phyloP scores from a whole-genome alignment of 495 filamentous ascomycete genomes.

The Darksidea phi region DNA sequence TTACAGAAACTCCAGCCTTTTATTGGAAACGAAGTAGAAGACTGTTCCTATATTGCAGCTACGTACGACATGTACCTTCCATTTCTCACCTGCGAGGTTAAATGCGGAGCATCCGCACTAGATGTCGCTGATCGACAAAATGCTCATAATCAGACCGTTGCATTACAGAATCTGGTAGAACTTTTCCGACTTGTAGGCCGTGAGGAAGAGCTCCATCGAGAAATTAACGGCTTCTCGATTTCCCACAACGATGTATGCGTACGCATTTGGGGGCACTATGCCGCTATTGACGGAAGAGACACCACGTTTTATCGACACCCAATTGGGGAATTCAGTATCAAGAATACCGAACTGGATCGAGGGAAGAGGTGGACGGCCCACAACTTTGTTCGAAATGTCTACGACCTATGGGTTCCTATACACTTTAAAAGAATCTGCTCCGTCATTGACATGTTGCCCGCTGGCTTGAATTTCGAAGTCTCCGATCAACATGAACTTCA shows the following conservation, averaged over 20 bases:
- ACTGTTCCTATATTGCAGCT: constrained; percentile 25
- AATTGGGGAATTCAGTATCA: constrained; percentile 39
- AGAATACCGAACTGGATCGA: constrained; percentile 35
- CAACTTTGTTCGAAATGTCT: constrained; percentile 13
- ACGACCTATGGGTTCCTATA: constrained; percentile 16
- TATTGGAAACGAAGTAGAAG: constrained; percentile 12
- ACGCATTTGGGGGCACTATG: constrained; percentile 37
- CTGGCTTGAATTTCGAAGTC: constrained; percentile 18
- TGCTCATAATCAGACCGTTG: constrained; percentile 43
- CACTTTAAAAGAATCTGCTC: constrained; percentile 14
- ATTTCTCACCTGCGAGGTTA: constrained; percentile 46
- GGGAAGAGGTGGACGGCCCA: constrained; percentile 16
- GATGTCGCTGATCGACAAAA: constrained; percentile 45
- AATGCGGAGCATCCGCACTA: constrained; percentile 41
- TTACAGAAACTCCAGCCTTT: constrained; percentile 11
- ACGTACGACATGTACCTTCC: constrained; percentile 45
- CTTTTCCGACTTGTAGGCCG: constrained; percentile 42
- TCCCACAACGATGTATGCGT: constrained; percentile 47
- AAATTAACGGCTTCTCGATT: constrained; percentile 51
- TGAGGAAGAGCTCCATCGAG: constrained; percentile 43
- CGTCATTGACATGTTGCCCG: constrained; percentile 8
- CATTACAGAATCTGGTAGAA: constrained; percentile 40
- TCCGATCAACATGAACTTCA: no score
- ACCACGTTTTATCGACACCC: constrained; percentile 41
- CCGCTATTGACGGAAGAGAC: constrained; percentile 21